Base-by-base conservation (phyloP, 2,329 filamentous ascomycete species). In the Meredithiella fracta region DNA sequence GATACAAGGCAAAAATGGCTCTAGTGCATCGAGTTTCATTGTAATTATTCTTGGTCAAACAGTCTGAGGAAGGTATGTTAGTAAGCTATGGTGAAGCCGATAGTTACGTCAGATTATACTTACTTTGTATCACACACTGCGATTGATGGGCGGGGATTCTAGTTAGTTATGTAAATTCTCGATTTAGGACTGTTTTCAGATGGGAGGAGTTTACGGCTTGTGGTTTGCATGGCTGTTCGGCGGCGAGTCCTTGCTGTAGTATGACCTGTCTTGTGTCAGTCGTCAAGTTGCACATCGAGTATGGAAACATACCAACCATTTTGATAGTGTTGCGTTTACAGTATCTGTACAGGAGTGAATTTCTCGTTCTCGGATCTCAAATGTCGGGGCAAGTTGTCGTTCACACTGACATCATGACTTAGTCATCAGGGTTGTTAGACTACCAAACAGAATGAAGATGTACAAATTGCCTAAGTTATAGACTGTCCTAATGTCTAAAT, bases 91-190 rank as follows among this genome's bases (percentile, higher is more conserved):
- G 80, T 81, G n/a, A 67, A 89, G 90, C 68, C 82, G 91, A 51
- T 79, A 79, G 60, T 97, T 73, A 65, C 91, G 97, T 62, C 31
- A 11, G 15, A 8, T 22, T 15, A n/a, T 37, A 53, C 62, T 64
- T 68, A 92, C 90, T 79, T 78, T 96, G 90, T 59, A 96, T 95
- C 7, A 86, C 88, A 70, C 90, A 96, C 85, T 89, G 17, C 14
- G 34, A 34, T 31, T 7, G 11, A 7, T 26, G 17, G 26, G 29
- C 29, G 29, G 23, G 23, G 3, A 22, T 9, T 38, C 54, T 37
- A 22, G 29, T 44, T 14, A 47, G 17, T 49, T 14, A 15, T 50
- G 7, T 29, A n/a, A n/a, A n/a, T n/a, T n/a, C n/a, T n/a, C n/a
- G n/a, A n/a, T n/a, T n/a, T n/a, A n/a, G n/a, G n/a, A n/a, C n/a